phyloP scores from a whole-genome alignment of 306 rosid genomes.

The Quercus cerris region DNA sequence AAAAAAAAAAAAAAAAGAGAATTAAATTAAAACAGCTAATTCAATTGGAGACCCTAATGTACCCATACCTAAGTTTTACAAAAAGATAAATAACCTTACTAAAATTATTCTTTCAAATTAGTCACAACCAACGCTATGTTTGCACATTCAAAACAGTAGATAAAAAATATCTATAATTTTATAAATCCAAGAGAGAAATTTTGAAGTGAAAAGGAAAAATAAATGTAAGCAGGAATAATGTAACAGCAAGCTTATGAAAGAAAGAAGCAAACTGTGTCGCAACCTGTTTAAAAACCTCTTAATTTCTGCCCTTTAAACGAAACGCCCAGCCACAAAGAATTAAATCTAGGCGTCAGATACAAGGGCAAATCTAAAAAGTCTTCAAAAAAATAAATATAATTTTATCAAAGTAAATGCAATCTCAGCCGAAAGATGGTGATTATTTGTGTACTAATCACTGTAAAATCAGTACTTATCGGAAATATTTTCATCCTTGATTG shows the following conservation, averaged over 20 bases:
- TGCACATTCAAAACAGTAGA: no score
- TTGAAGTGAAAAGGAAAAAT: no score
- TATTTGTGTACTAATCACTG: background rate
- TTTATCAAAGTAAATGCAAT: background rate
- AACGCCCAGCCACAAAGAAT: background rate
- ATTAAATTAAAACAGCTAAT: no score
- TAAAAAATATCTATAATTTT: no score
- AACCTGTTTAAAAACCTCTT: background rate
- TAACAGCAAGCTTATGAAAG: background rate
- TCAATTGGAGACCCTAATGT: no score
- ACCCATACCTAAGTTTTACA: no score
- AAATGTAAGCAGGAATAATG: background rate
- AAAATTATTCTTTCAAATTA: no score
- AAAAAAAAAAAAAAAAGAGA: no score
- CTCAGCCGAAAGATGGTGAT: background rate
- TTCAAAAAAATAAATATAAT: background rate
- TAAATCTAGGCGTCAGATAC: no score
- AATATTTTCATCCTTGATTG: background rate
- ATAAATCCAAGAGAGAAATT: no score
- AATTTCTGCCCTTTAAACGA: background rate
- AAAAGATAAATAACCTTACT: fast-evolving
- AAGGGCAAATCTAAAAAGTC: background rate
- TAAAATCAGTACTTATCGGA: background rate
- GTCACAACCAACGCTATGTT: no score
- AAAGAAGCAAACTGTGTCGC: background rate